Base-by-base conservation (phyloP, 352 stramenopile species). In the Pythium utonaiense region DNA sequence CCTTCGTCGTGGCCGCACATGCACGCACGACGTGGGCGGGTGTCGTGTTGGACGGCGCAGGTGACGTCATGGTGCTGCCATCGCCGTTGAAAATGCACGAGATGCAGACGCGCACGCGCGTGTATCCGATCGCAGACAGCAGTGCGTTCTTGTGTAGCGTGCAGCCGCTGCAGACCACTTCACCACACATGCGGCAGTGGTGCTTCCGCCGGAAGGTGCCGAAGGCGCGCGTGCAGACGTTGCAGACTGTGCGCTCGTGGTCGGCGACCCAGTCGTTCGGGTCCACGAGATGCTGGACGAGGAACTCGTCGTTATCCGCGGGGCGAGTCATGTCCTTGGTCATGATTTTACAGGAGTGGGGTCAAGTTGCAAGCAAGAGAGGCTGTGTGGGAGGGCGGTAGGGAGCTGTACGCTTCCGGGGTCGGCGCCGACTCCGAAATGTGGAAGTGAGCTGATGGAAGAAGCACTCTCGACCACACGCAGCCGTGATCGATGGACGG, bases 181-280 rank as follows among this genome's bases (percentile, higher is more conserved):
- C 82, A 5, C 84, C 82, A 42, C 84, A 94, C 80, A 92, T 92
- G 57, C 84, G 80, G 66, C 84, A 94, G 70, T 94, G 84, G 70
- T 94, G 84, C 66, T 94, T 94, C 68, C 84, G 84, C 36, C 82
- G 82, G 62, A 94, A 94, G 16, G 82, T 83, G 55, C 75, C 77
- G 41, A 94, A 94, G 19, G 72, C 69, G 42, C 84, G 80, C 42
- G 80, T 89, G 70, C 84, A 94, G 25, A 94, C 84, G 53, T 82
- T 73, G 70, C 84, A 94, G 28, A 89, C 62, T 14, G 70, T 72
- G 34, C 82, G 82, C 36, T 90, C 79, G 48, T 80, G 71, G 71
- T 92, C 82, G 24, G 72, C 67, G 59, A 94, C 84, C 82, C 82
- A 92, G 72, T 94, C 73, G 16, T 73, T 68, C 9, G 80, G 77